Evolutionary conservation across 768 basidiomycete genomes (phyloP), one percentile per base, ranked within the genome.

Genomic region (Trametes punicea): DNA sequence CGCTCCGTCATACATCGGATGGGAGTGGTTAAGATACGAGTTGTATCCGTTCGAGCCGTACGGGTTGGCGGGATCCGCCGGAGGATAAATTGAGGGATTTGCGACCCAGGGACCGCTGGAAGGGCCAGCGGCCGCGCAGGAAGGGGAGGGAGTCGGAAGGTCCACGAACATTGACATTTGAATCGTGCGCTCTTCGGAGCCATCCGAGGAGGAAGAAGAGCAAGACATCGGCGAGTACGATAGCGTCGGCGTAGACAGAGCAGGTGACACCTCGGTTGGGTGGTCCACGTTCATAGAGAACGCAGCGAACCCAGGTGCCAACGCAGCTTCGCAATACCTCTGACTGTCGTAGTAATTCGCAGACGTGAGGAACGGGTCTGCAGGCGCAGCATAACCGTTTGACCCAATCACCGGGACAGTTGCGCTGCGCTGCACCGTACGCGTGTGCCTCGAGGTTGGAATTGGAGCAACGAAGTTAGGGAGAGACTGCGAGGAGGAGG

Each of bases 151-250:
- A 8, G 59, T 49, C 29, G 61, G 59, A 15, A 60, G 53, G 30
- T 64, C 65, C 38, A 59, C 23, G 60, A 64, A 49, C 21, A 47
- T 47, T n/a, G 47, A 41, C 59, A 64, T 56, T 45, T 61, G 64
- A n/a, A 63, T 58, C 6, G 62, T 64, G n/a, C 66, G 54, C 20
- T 67, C 68, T 51, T 64, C 66, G 20, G 57, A 53, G 40, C 67
- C 66, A 38, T 67, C 66, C 1, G 66, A 69, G 26, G 66, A 69
- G 13, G 65, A 64, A 18, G 65, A 66, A 4, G 56, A 41, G 3
- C 62, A 59, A 7, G 68, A 69, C 62, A 64, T 64, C 25, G 68
- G 68, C 34, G 68, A 69, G 60, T 66, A 66, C 13, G 51, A 52
- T 23, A 69, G 56, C 0, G 60, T 53, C 7, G 67, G 67, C 48